Conservation (phyloP, 2,329 filamentous ascomycete species). For the Sporothrix dimorphospora region DNA sequence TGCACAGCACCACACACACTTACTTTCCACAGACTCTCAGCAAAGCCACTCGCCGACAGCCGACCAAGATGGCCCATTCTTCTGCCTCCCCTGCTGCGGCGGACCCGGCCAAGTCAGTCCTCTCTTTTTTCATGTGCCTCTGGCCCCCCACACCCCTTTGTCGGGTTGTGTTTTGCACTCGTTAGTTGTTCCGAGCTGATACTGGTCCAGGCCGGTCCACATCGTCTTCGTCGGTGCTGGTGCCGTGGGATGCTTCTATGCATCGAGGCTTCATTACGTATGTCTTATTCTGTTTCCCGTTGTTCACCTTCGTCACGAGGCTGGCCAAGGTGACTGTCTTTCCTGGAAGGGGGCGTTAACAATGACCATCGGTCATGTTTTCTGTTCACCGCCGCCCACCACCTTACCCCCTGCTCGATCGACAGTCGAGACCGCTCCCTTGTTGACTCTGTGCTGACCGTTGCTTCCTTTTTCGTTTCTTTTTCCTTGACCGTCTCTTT, state of each 20-base stretch:
- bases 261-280: conserved; percentile 66
- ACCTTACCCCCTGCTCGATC: background rate
- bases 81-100: conserved; percentile 23
- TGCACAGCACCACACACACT: background rate
- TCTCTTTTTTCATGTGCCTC: background rate
- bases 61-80: conserved; percentile 25
- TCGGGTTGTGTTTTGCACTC: background rate
- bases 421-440: background rate
- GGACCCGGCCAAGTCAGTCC: conserved; percentile 29
- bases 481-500: conserved; percentile 1
- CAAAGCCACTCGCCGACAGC: conserved; percentile 8
- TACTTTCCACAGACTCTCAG: background rate
- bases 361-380: conserved; percentile 3
- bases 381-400: background rate
- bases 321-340: background rate
- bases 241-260: conserved; percentile 74
- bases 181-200: conserved; percentile 16
- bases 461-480: background rate
- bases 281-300: conserved; percentile 28
- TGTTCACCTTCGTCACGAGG: background rate
- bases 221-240: conserved; percentile 71
- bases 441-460: background rate
- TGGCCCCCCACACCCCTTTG: background rate
- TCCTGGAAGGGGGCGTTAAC: background rate
- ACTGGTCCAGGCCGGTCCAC: conserved; percentile 51